Evolutionary conservation across 2,329 filamentous ascomycete genomes (phyloP).

Genomic region (Arthrobotrys iridis): DNA sequence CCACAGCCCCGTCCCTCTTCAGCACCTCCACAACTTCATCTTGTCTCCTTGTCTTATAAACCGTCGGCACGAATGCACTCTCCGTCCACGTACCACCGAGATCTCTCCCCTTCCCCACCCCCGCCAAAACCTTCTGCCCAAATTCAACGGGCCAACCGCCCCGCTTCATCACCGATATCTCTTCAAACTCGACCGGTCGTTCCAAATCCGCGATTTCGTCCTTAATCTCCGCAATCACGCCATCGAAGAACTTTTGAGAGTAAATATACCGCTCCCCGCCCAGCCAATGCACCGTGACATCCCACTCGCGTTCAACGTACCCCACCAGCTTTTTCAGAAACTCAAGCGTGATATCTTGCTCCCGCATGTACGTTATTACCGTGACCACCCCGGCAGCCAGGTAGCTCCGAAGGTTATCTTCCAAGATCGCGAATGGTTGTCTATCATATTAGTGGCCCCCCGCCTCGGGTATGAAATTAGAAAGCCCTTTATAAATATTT

Average conservation of each 20-base stretch:
- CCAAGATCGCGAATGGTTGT: slow-evolving; percentile 42
- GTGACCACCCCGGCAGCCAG: slow-evolving; percentile 50
- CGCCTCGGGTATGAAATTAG: no score
- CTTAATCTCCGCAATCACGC: slow-evolving; percentile 4
- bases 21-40: slow-evolving; percentile 6
- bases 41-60: slow-evolving; percentile 12
- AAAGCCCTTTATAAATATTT: no score
- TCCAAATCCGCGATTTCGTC: slow-evolving; percentile 11
- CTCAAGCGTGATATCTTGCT: slow-evolving; percentile 55
- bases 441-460: slow-evolving; percentile 12
- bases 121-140: not conserved
- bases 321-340: slow-evolving; percentile 56
- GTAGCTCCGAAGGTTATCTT: slow-evolving; percentile 47
- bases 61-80: slow-evolving; percentile 18
- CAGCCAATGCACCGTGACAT: slow-evolving; percentile 53
- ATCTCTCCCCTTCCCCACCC: slow-evolving; percentile 5
- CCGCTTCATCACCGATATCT: not conserved
- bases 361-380: slow-evolving; percentile 52
- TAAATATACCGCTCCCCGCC: slow-evolving; percentile 40
- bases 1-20: slow-evolving; percentile 4
- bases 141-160: not conserved
- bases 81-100: slow-evolving; percentile 23
- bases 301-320: slow-evolving; percentile 39
- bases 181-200: not conserved
- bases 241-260: slow-evolving; percentile 5